phyloP scores from a whole-genome alignment of 768 basidiomycete species.

The Rhizopogon vulgaris region DNA sequence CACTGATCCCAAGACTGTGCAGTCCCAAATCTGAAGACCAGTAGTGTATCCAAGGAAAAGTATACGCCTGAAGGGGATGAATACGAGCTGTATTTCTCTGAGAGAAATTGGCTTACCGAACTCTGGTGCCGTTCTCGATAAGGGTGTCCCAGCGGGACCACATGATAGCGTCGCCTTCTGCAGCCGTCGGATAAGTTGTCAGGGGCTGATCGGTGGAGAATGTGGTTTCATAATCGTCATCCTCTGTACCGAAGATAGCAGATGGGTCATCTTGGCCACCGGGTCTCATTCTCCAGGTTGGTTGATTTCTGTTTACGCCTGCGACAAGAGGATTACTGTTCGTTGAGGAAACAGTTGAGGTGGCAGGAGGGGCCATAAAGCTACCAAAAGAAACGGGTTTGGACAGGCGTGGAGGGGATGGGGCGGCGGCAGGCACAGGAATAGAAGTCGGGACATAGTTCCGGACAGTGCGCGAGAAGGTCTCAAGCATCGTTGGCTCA shows the following conservation, averaged over 20 bases:
- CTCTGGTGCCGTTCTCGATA: constrained; percentile 10
- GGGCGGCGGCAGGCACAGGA: constrained; percentile 39
- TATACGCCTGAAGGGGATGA: constrained; percentile 29
- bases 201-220: constrained; percentile 8
- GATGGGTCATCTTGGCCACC: constrained; percentile 1
- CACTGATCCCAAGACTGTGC: constrained; percentile 43
- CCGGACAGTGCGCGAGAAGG: constrained; percentile 46
- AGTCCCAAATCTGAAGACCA: constrained; percentile 60
- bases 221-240: constrained; percentile 11
- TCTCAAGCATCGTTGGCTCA: constrained; percentile 45
- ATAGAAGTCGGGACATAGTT: constrained; percentile 50
- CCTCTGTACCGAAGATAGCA: constrained; percentile 15
- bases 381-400: constrained; percentile 42
- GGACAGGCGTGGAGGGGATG: constrained; percentile 45
- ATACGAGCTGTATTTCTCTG: neutral
- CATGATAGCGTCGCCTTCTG: constrained; percentile 23
- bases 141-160: constrained; percentile 30
- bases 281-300: constrained; percentile 3
- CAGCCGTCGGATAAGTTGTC: constrained; percentile 24
- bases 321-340: neutral
- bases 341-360: constrained; percentile 1
- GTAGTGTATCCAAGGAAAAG: constrained; percentile 48
- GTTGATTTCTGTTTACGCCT: constrained; percentile 3
- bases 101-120: constrained; percentile 11
- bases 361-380: constrained; percentile 27